Base-by-base conservation (phyloP, 345 rosid species). In the Stellera chamaejasme region DNA sequence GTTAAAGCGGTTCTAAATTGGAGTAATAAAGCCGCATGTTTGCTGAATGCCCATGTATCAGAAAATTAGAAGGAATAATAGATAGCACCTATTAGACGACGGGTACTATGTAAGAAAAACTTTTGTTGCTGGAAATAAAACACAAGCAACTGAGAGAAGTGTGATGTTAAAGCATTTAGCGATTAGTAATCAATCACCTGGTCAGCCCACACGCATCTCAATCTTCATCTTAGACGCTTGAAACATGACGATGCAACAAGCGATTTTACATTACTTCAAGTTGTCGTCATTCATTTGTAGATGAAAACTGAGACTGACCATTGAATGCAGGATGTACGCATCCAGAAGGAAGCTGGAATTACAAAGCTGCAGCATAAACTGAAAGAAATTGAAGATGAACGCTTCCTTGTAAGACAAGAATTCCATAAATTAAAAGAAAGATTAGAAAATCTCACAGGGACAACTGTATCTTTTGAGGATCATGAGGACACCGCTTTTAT, bases 341-440 rank as follows among this genome's bases (percentile, higher is more conserved):
- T 56, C 54, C 61, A 63, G 65, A 81, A 75, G 63, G 87, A 81
- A 61, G 68, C 54, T 46, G 67, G 66, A 45, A 81, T 83, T 80
- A 72, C 43, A 65, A 68, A 67, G 52, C 70, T 89, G 63, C 82
- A 67, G 69, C 68, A 65, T 57, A 55, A 62, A 56, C 78, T 85
- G 69, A 60, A 69, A 55, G 54, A 52, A 52, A 75, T 81, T 12
- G 94, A 89, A 73, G 69, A 70, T 23, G 77, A 83, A 56, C 83
- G 76, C 23, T 78, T 60, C 63, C 45, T 49, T 44, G 27, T 68
- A 9, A 59, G 72, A 60, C 64, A 55, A 54, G 74, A 79, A 28
- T 76, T 79, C 46, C 67, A 62, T 48, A 59, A 58, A 8, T 63
- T 79, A 47, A 76, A 80, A 2, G 65, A 65, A 66, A 69, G 70